phyloP scores from a whole-genome alignment of 345 rosid genomes.

The Schrenkiella parvula region DNA sequence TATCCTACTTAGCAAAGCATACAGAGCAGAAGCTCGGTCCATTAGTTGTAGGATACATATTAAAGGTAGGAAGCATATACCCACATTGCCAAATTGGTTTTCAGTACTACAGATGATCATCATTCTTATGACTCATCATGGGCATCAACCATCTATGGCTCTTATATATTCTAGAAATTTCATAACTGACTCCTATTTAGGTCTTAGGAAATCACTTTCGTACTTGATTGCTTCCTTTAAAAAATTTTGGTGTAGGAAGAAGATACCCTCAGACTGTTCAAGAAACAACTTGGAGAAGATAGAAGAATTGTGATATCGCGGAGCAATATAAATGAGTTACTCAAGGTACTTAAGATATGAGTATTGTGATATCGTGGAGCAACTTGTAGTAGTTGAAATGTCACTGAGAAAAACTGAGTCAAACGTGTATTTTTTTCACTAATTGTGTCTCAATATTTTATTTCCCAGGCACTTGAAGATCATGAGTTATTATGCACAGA shows the following conservation, averaged over 20 bases:
- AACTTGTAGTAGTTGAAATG: constrained; percentile 22
- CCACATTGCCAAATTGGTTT: background rate
- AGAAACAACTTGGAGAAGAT: constrained; percentile 88
- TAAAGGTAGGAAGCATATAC: background rate
- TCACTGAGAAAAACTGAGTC: background rate
- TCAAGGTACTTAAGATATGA: constrained; percentile 72
- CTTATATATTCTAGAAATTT: background rate
- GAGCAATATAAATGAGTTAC: constrained; percentile 78
- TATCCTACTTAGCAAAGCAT: constrained; percentile 1
- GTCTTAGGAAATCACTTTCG: background rate
- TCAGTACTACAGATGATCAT: background rate
- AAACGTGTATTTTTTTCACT: constrained; percentile 37
- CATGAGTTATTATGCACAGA: constrained; percentile 74
- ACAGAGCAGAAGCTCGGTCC: background rate
- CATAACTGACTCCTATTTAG: background rate
- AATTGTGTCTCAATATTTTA: background rate
- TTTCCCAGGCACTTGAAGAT: constrained; percentile 80
- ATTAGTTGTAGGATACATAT: constrained; percentile 7
- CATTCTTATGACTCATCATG: constrained; percentile 2
- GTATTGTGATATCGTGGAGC: constrained; percentile 71
- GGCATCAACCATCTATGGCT: background rate
- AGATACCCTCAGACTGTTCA: constrained; percentile 56
- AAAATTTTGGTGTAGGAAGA: constrained; percentile 56
- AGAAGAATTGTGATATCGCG: constrained; percentile 75
- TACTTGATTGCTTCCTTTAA: background rate